Evolutionary conservation across 495 filamentous ascomycete genomes (phyloP).

Genomic region (Pyrenula aspistea): DNA sequence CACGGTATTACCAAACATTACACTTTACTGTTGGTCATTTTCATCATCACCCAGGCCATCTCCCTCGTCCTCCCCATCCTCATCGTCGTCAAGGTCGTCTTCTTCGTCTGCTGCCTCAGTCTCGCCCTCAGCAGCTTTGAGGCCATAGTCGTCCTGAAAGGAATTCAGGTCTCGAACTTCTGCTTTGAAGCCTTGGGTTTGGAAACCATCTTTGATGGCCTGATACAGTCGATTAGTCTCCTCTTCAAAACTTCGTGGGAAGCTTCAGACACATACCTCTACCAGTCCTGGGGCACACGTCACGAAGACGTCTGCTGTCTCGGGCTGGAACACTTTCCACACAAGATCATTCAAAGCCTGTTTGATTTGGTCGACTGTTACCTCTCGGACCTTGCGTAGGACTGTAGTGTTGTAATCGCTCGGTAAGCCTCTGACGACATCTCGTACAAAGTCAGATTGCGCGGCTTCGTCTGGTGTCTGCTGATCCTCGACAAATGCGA

Average conservation of each 20-base stretch:
- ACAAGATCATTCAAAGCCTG: conserved; percentile 62
- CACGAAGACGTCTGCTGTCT: conserved; percentile 68
- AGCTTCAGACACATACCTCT: conserved; percentile 45
- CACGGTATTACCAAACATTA: too few species aligned
- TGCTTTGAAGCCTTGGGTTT: conserved; percentile 64
- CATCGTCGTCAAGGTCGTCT: conserved; percentile 44
- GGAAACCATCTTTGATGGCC: conserved; percentile 60
- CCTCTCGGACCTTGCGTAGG: conserved; percentile 62
- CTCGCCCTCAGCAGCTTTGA: conserved; percentile 57
- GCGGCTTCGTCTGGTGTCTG: conserved; percentile 71
- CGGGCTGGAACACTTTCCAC: conserved; percentile 63
- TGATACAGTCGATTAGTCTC: conserved; percentile 25
- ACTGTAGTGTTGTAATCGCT: conserved; percentile 67
- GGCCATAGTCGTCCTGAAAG: conserved; percentile 87
- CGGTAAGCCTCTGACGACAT: conserved; percentile 66
- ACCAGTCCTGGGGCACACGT: conserved; percentile 80
- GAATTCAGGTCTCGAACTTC: conserved; percentile 60
- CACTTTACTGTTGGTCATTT: conserved; percentile 4
- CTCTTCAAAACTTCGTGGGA: neutral
- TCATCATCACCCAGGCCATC: conserved; percentile 32
- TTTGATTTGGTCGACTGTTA: conserved; percentile 66
- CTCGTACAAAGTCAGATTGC: conserved; percentile 65
- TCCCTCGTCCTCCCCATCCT: conserved; percentile 29
- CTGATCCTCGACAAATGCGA: conserved; percentile 75
- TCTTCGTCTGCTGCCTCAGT: conserved; percentile 55